phyloP scores from a whole-genome alignment of 148 eudicot species.

The Silene latifolia region DNA sequence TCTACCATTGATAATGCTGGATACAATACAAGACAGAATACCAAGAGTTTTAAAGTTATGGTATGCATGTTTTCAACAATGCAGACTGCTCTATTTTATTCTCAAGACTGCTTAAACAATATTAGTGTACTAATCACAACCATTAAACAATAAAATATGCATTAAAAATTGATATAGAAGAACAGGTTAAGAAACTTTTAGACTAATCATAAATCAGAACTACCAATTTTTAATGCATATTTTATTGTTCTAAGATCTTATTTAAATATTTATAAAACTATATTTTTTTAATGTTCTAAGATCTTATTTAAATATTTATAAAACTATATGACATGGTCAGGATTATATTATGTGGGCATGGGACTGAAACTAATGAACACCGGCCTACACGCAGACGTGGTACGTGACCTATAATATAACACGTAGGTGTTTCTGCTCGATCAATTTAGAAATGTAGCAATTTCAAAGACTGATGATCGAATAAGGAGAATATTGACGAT shows the following conservation, averaged over 20 bases:
- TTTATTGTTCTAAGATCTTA: not conserved
- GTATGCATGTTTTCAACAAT: constrained; percentile 26
- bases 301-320: not conserved
- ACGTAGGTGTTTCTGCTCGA: too few species aligned
- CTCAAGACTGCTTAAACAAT: constrained; percentile 4
- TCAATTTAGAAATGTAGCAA: too few species aligned
- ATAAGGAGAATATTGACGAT: too few species aligned
- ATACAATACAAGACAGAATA: not conserved
- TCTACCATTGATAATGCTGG: constrained; percentile 13
- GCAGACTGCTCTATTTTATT: constrained; percentile 12
- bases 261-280: too few species aligned
- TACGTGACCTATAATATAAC: too few species aligned
- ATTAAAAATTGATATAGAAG: not conserved
- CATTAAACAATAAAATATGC: not conserved
- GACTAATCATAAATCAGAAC: not conserved
- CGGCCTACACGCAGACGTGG: too few species aligned
- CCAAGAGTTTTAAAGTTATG: constrained; percentile 19
- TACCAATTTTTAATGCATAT: too few species aligned
- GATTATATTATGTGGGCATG: too few species aligned
- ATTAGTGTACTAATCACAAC: constrained; percentile 8
- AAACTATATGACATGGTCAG: too few species aligned
- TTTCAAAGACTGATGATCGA: too few species aligned
- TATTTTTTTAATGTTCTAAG: not conserved
- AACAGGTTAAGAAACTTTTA: not conserved
- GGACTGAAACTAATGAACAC: too few species aligned